A percentile compares a stretch with the other conserved stretches of the same genome.
Evolutionary conservation across 306 rosid species (phyloP).

Genomic region (Hippophae gyantsensis): DNA sequence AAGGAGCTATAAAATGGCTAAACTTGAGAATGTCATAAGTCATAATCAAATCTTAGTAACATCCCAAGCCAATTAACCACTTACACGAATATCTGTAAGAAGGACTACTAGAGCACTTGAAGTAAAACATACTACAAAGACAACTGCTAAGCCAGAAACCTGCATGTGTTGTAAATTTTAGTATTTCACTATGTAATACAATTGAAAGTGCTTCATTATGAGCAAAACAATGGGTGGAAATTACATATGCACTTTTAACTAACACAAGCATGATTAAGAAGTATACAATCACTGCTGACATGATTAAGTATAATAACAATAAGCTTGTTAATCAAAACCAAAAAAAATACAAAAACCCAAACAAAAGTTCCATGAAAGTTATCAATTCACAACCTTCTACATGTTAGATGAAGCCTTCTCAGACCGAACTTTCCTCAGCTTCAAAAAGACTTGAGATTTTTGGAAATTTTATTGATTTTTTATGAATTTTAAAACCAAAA

Average conservation of each 20-base stretch:
- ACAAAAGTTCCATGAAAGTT: background rate
- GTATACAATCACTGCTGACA: too few relatives aligned
- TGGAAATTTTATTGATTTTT: too few relatives aligned
- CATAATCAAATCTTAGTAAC: background rate
- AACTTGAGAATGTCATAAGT: constrained; percentile 1
- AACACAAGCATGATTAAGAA: too few relatives aligned
- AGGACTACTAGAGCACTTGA: constrained; percentile 71
- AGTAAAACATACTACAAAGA: constrained; percentile 73
- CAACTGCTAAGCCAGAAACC: constrained; percentile 85
- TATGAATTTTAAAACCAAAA: too few relatives aligned
- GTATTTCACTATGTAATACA: too few relatives aligned
- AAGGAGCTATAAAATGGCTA: constrained; percentile 2
- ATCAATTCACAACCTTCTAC: constrained; percentile 50
- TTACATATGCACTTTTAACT: too few relatives aligned
- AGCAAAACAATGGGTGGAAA: too few relatives aligned
- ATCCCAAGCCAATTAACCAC: constrained; percentile 9
- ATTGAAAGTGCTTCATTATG: too few relatives aligned
- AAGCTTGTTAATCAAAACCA: too few relatives aligned
- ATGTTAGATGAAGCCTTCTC: constrained; percentile 81
- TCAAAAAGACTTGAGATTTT: too few relatives aligned
- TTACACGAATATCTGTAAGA: constrained; percentile 74
- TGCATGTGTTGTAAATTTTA: constrained; percentile 15
- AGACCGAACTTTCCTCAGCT: constrained; percentile 84
- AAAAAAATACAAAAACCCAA: background rate
- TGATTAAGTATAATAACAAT: too few relatives aligned